These are phyloP conservation scores for Diaporthe ilicicola DNA, from an alignment of 2,329 filamentous ascomycete genomes.

Conservation along the genomic window DNA sequence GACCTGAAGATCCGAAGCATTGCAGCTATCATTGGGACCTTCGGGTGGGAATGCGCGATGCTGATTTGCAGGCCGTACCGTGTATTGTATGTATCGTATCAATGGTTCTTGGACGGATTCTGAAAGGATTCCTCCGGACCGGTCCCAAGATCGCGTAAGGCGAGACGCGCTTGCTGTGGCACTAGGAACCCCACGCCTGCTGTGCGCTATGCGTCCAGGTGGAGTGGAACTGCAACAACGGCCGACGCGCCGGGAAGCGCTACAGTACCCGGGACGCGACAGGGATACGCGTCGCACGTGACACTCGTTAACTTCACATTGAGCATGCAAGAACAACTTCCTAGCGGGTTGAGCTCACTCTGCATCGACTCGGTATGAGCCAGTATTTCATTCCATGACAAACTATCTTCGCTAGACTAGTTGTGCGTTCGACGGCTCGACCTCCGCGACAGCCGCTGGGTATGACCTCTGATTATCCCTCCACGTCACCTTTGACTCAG, in stretches of 20 bases:
- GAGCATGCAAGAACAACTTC: background rate
- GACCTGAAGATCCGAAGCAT: conserved; percentile 45
- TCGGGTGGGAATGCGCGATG: background rate
- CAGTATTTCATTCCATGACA: background rate
- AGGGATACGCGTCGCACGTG: conserved; percentile 27
- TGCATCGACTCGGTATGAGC: background rate
- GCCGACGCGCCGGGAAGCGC: conserved; percentile 23
- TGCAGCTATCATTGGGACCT: conserved; percentile 23
- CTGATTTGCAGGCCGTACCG: background rate
- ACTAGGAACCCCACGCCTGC: background rate
- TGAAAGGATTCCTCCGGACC: background rate
- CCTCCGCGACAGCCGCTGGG: background rate
- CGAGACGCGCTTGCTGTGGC: conserved; percentile 2
- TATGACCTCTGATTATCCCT: background rate
- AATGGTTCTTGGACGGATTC: background rate
- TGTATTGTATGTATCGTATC: background rate
- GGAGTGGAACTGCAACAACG: conserved; percentile 13
- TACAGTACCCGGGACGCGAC: background rate
- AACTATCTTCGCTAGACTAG: background rate
- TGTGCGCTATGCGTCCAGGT: background rate
- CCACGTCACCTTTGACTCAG: background rate
- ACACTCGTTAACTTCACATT: background rate
- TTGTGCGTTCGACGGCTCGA: background rate
- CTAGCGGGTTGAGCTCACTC: no score
- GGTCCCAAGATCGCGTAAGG: background rate